Percentiles rank a stretch among this genome's conserved stretches.
Conservation (phyloP, 768 basidiomycete species). For the Trametopsis cervina region DNA sequence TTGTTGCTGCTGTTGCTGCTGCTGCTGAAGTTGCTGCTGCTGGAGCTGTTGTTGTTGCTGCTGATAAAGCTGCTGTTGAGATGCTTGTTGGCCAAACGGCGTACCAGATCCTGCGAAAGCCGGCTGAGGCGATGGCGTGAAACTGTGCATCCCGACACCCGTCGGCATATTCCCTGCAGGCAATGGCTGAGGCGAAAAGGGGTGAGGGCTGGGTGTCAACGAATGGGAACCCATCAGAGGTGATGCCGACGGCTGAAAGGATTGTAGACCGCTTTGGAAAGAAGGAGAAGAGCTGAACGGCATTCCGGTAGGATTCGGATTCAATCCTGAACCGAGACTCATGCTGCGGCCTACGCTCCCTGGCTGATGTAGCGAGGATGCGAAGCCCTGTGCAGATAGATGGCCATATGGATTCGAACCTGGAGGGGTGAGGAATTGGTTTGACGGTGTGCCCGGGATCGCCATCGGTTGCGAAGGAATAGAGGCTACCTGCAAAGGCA, state of each 20-base stretch:
- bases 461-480: constrained; percentile 12
- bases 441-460: constrained; percentile 5
- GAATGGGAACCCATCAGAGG: not conserved
- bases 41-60: constrained; percentile 17
- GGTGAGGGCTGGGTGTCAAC: not conserved
- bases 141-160: not conserved
- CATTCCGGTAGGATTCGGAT: not conserved
- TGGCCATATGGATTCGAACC: constrained; percentile 14
- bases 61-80: constrained; percentile 4
- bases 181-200: not conserved
- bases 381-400: constrained; percentile 18
- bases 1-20: constrained; percentile 18
- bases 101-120: not conserved
- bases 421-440: constrained; percentile 1
- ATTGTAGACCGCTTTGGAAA: constrained; percentile 4
- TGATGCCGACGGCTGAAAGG: constrained; percentile 13
- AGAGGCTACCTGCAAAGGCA: constrained; percentile 10
- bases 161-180: not conserved
- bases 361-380: constrained; percentile 15
- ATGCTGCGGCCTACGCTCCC: constrained; percentile 15
- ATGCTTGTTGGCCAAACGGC: not conserved
- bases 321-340: constrained; percentile 17
- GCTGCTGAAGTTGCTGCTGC: constrained; percentile 20
- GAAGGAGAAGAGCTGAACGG: not conserved
- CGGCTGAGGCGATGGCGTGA: not conserved